Conservation (phyloP, 148 eudicot species). For the Arctostaphylos glauca region DNA sequence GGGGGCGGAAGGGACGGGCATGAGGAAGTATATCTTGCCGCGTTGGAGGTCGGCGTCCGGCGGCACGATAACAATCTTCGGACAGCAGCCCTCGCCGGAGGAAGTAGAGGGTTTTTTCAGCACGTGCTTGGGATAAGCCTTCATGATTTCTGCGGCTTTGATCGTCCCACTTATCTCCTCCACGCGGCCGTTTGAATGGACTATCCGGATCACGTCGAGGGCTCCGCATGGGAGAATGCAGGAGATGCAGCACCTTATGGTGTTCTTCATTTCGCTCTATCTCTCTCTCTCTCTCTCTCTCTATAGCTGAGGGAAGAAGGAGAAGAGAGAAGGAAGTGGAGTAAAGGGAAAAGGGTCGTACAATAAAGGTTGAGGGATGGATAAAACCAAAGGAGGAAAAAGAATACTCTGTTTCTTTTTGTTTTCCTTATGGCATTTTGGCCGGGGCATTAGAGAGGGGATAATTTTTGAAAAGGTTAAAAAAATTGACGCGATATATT, state of each 20-base stretch:
- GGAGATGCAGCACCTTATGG: conserved; percentile 78
- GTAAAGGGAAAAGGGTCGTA: not conserved
- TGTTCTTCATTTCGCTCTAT: conserved; percentile 37
- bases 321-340: not conserved
- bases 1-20: conserved; percentile 42
- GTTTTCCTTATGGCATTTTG: too few species aligned
- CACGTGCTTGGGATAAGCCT: conserved; percentile 66
- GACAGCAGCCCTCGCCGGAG: conserved; percentile 29
- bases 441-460: too few species aligned
- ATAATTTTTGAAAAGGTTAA: too few species aligned
- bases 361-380: not conserved
- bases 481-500: too few species aligned
- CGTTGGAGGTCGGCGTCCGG: conserved; percentile 76
- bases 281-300: conserved; percentile 9
- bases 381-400: not conserved
- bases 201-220: conserved; percentile 81
- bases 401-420: not conserved
- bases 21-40: conserved; percentile 82
- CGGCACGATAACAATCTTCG: conserved; percentile 56
- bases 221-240: conserved; percentile 92
- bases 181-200: conserved; percentile 69
- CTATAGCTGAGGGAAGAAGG: not conserved
- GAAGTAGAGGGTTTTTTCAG: conserved; percentile 58
- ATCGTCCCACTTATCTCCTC: conserved; percentile 64
- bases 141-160: conserved; percentile 58